Evolutionary conservation across 768 basidiomycete species (phyloP), one percentile per base, ranked within the genome.

Genomic region (Strobilomyces dryophilus): DNA sequence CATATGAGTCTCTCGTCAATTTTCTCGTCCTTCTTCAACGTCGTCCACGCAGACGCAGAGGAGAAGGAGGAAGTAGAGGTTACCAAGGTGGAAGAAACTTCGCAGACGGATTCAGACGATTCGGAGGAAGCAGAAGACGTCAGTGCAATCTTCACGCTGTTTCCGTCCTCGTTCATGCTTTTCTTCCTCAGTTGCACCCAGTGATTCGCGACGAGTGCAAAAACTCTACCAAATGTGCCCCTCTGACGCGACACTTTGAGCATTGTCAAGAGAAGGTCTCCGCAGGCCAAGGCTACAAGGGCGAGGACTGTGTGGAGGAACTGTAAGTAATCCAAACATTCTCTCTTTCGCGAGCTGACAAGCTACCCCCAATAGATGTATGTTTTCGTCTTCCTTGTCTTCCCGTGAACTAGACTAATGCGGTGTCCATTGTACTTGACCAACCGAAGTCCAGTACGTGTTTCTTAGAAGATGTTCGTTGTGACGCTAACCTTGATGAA

Each of bases 261-360:
- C 89, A 94, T 66, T 95, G 94, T 71, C 81, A 89, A 67, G 89
- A 94, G 71, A 94, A 92, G 74, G 85, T 97, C 44, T 72, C 82
- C 54, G 77, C 76, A 29, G 94, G 93, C 26, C 66, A 93, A 63
- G 93, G 92, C 36, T 92, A 80, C 81, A 85, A 90, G 68, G 84
- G 84, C 57, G 94, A 95, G 76, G 92, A 95, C 67, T 95, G 92
- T 66, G 87, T 94, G 35, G 90, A 93, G 73, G 92, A 92, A 78
- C 69, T 92, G 88, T 89, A 61, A 69, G 86, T 80, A n/a, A 45
- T 34, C 4, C 4, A 29, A 36, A 14, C 45, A 11, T 44, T 20
- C 4, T 27, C 37, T 32, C 24, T 37, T 5, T 46, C 14, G 14
- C 54, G 21, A 35, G 20, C 39, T 56, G 26, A 60, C 47, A 9